These are phyloP conservation scores for Penicillium crustosum DNA, from an alignment of 2,329 filamentous ascomycete species.

Conservation along the genomic window DNA sequence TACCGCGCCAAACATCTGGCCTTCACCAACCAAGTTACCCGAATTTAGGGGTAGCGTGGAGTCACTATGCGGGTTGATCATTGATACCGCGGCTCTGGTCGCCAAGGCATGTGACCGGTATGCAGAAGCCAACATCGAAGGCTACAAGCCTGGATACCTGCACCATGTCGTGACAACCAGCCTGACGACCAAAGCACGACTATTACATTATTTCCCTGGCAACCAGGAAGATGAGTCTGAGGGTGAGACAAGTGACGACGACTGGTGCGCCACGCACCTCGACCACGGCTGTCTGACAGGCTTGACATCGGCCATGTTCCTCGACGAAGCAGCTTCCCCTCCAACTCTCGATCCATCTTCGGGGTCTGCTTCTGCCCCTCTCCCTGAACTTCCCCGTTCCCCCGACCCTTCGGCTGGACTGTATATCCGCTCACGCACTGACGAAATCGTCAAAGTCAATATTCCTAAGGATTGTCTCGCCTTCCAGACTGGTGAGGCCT, in stretches of 20 bases:
- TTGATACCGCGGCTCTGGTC: slow-evolving; percentile 84
- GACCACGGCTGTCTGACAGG: slow-evolving; percentile 95
- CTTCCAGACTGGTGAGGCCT: slow-evolving; percentile 91
- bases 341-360: slow-evolving; percentile 35
- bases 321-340: slow-evolving; percentile 66
- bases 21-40: slow-evolving; percentile 64
- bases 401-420: slow-evolving; percentile 83
- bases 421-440: slow-evolving; percentile 88
- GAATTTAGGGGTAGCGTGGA: slow-evolving; percentile 74
- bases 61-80: slow-evolving; percentile 76
- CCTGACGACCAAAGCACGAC: slow-evolving; percentile 82
- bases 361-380: slow-evolving; percentile 31
- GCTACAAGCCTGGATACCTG: slow-evolving; percentile 75
- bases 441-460: slow-evolving; percentile 81
- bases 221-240: slow-evolving; percentile 40
- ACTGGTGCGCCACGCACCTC: slow-evolving; percentile 79
- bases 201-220: slow-evolving; percentile 86
- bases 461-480: slow-evolving; percentile 90
- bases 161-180: slow-evolving; percentile 84
- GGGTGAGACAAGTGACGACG: slow-evolving; percentile 76
- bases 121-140: slow-evolving; percentile 73
- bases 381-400: slow-evolving; percentile 70
- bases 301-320: slow-evolving; percentile 92
- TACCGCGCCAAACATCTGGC: slow-evolving; percentile 88
- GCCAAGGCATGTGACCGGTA: slow-evolving; percentile 87